Evolutionary conservation across 2,329 filamentous ascomycete genomes (phyloP), one percentile per base, ranked within the genome.

Genomic region (Talaromyces atroroseus): DNA sequence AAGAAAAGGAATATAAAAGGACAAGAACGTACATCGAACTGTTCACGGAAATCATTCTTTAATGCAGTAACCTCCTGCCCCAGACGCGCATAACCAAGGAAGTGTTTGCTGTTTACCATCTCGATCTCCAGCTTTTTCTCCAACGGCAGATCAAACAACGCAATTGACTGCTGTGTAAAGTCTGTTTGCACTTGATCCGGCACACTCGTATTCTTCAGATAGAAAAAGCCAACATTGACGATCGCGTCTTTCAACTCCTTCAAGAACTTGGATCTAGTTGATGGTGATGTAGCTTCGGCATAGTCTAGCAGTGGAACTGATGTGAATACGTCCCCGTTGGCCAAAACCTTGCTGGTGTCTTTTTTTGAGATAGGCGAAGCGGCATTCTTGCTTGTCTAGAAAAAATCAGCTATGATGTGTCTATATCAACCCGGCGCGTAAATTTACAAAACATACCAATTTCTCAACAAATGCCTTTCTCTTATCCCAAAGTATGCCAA

Each of bases 81-180:
- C 1, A 72, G 63, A 32, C 64, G 63, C 2, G 69, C 69, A 54
- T 72, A 72, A 16, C 70, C 70, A 16, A 72, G 61, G 24, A 72
- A 72, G 52, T 72, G 70, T 29, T 67, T 68, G 54, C 67, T 71
- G 42, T 72, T 68, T 14, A 71, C 64, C 70, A 72, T 80, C 60
- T 75, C 76, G 2, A 79, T 77, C 40, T 78, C 71, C 57, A 78
- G 68, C 60, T 79, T 80, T 59, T 75, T 76, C 55, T 77, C 71
- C 5, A 73, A 64, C 0, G 75, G 70, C 2, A 78, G 62, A 2
- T 70, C 63, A 54, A 80, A 80, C 54, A 80, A 74, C 1, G 67
- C 63, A 26, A 73, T 69, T 0, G 72, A 71, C 55, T 76, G 73
- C 44, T 66, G 26, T 23, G 75, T 71, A 0, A 75, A 69, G 0